Base-by-base conservation (phyloP, 176 grass and related monocot genomes). In the Poa pratensis region DNA sequence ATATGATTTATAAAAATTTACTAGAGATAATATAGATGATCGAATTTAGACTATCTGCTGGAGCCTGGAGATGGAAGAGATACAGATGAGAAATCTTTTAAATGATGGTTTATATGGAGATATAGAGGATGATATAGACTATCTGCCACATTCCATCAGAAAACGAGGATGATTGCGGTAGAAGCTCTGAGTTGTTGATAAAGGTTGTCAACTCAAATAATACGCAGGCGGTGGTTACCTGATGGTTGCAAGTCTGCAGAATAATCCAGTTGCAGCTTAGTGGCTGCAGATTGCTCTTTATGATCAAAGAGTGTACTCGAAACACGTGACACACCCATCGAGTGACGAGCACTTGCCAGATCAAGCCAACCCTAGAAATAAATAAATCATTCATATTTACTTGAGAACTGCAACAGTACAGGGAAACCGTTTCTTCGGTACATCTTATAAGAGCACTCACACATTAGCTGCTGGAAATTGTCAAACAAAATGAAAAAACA, bases 301-400 rank as follows among this genome's bases (percentile, higher is more conserved):
- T 95, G 93, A 89, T 92, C 88, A 83, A 92, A 84, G 18, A 95
- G 50, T n/a, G 76, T 88, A 85, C 91, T 94, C 4, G 93, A 95
- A 75, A 98, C 83, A 42, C 93, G 91, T 3, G 93, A 87, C 27
- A 88, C 54, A 15, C 95, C 91, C 95, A 95, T 98, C 9, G 91
- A 98, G 58, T 98, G 95, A 16, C 93, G 93, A 42, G 91, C 95
- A 89, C 91, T 90, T 28, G 93, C 95, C 71, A 98, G 71, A 84
- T 98, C 95, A 27, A 98, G 80, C 95, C 95, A 98, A n/a, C 95
- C 95, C 95, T 96, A 57, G 12, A 69, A 87, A 75, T 75, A 74
- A 77, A 53, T 9, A 17, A 60, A 14, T 0, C 54, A 20, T 59
- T 68, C 26, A 84, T 66, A 5, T 76, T 85, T 76, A 85, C n/a